Percentiles rank a stretch among this genome's conserved stretches.
phyloP scores from a whole-genome alignment of 2,329 filamentous ascomycete species.

The Botrytis fragariae region DNA sequence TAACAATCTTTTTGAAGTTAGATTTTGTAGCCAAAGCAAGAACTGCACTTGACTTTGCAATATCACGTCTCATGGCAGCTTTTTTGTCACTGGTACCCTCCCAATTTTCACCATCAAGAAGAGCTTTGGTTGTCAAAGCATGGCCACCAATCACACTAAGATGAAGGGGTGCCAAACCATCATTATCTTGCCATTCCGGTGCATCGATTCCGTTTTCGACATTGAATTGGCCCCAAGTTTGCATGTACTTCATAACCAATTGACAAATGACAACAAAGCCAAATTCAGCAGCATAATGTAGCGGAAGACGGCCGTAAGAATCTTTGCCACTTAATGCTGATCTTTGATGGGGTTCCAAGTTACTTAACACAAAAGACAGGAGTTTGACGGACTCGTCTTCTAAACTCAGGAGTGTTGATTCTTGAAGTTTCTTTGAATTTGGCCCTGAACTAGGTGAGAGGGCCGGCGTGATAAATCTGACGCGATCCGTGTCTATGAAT shows the following conservation, averaged over 20 bases:
- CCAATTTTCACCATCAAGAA: constrained; percentile 80
- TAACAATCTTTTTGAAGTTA: constrained; percentile 80
- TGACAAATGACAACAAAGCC: constrained; percentile 90
- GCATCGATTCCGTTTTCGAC: constrained; percentile 84
- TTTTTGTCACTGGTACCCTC: constrained; percentile 60
- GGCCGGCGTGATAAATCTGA: constrained; percentile 75
- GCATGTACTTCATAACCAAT: constrained; percentile 83
- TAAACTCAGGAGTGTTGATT: constrained; percentile 62
- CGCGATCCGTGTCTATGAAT: constrained; percentile 44
- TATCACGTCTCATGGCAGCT: constrained; percentile 62
- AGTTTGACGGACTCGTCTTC: constrained; percentile 76
- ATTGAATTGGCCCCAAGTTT: constrained; percentile 83
- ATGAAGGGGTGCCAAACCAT: constrained; percentile 88
- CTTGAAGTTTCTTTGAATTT: constrained; percentile 61
- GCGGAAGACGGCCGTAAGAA: constrained; percentile 75
- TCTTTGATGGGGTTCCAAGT: constrained; percentile 66
- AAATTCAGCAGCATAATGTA: constrained; percentile 94
- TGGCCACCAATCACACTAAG: constrained; percentile 91
- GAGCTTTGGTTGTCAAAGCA: constrained; percentile 74
- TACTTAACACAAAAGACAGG: constrained; percentile 60
- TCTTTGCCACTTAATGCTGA: constrained; percentile 67
- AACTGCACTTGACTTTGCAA: constrained; percentile 82
- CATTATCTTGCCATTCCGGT: constrained; percentile 83
- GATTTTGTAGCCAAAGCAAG: constrained; percentile 84
- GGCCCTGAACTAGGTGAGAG: constrained; percentile 63